These are phyloP conservation scores for Lasiodiplodia sp. DNA, from an alignment of 2,329 filamentous ascomycete species.

Conservation along the genomic window DNA sequence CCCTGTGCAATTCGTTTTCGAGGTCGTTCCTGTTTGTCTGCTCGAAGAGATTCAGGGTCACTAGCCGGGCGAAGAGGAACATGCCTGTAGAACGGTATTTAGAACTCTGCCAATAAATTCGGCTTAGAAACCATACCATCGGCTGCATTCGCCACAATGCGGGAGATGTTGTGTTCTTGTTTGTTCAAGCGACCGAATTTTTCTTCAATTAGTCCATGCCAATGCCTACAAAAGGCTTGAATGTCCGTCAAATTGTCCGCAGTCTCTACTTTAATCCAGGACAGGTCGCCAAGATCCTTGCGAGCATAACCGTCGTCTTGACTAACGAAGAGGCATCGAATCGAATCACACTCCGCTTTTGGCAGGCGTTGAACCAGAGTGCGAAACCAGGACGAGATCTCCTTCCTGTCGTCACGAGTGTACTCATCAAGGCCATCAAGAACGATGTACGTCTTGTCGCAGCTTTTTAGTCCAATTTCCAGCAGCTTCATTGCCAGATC, in stretches of 20 bases:
- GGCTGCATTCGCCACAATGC: not conserved
- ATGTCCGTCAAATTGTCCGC: slow-evolving; percentile 42
- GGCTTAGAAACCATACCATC: not conserved
- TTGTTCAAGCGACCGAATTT: slow-evolving; percentile 31
- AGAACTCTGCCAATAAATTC: not conserved
- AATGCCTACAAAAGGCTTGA: slow-evolving; percentile 37
- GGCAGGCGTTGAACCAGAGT: slow-evolving; percentile 33
- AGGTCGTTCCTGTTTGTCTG: slow-evolving; percentile 36
- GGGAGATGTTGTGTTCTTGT: slow-evolving; percentile 12
- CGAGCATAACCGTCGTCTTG: slow-evolving; percentile 40
- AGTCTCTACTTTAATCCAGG: slow-evolving; percentile 11
- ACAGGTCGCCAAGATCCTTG: slow-evolving; percentile 34
- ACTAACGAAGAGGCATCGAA: slow-evolving; percentile 46
- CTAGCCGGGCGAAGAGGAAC: slow-evolving; percentile 40
- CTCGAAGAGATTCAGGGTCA: slow-evolving; percentile 36
- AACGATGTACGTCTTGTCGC: slow-evolving; percentile 46
- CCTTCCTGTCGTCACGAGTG: slow-evolving; percentile 38
- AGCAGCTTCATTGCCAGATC: slow-evolving; percentile 42
- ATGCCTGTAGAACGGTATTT: slow-evolving; percentile 31
- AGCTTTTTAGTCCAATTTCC: slow-evolving; percentile 40
- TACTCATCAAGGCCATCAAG: slow-evolving; percentile 57
- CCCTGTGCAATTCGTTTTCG: slow-evolving; percentile 31
- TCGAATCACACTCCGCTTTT: slow-evolving; percentile 35
- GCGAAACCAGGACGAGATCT: slow-evolving; percentile 41
- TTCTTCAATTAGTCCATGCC: slow-evolving; percentile 31